Conservation (phyloP, 2,329 filamentous ascomycete species). For the Fusarium graminum region DNA sequence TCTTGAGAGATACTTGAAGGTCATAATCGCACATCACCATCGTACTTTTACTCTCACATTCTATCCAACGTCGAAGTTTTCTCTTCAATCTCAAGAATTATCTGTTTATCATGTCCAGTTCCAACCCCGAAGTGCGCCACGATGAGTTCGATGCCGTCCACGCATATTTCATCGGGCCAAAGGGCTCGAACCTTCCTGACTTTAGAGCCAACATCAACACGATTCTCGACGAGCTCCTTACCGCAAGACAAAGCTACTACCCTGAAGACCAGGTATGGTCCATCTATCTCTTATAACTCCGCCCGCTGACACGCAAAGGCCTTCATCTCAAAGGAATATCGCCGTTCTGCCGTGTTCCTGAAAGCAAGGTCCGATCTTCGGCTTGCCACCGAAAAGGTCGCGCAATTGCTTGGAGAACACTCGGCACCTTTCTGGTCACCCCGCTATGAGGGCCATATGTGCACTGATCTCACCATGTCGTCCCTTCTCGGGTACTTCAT, state of each 20-base stretch:
- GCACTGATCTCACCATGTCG: conserved; percentile 58
- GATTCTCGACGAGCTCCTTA: conserved; percentile 55
- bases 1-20: not conserved
- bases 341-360: conserved; percentile 53
- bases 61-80: no score
- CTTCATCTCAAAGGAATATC: conserved; percentile 56
- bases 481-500: conserved; percentile 61
- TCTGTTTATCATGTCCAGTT: conserved; percentile 20
- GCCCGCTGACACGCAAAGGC: not conserved
- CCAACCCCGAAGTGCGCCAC: not conserved
- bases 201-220: conserved; percentile 56
- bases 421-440: conserved; percentile 63
- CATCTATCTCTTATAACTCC: rapidly evolving
- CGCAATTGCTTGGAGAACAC: conserved; percentile 56
- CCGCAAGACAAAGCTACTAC: conserved; percentile 54
- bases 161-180: conserved; percentile 60
- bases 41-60: not conserved
- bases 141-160: conserved; percentile 45
- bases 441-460: conserved; percentile 63
- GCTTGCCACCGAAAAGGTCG: conserved; percentile 53
- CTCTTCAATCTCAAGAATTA: no score
- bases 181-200: conserved; percentile 57
- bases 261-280: conserved; percentile 53
- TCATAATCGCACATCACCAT: not conserved
- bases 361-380: conserved; percentile 52